Evolutionary conservation across 371 early-diverging fungal genomes (phyloP).

Genomic region (Circinella umbellata): DNA sequence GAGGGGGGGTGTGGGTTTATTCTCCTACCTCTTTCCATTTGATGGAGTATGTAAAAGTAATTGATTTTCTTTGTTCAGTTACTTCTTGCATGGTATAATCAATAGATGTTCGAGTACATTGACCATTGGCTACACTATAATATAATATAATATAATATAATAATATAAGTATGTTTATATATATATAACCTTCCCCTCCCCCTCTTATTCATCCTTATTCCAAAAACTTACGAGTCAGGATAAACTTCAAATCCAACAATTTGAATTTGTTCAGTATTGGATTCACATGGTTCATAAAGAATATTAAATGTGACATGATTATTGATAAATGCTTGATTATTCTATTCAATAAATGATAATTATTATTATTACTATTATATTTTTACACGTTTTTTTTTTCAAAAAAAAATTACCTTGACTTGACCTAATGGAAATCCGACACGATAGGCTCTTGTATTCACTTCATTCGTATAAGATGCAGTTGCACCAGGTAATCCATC

Average conservation of each 20-base stretch:
- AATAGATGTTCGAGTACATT: conserved; percentile 38
- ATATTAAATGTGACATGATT: conserved; percentile 53
- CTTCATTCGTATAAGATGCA: conserved; percentile 54
- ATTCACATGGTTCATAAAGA: conserved; percentile 23
- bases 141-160: no score
- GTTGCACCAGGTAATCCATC: conserved; percentile 51
- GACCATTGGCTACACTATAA: conserved; percentile 36
- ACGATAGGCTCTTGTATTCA: conserved; percentile 45
- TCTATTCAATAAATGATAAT: conserved; percentile 17
- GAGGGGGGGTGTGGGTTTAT: no score
- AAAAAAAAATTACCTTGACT: conserved; percentile 17
- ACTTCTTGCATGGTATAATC: conserved; percentile 48
- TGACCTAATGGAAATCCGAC: conserved; percentile 55
- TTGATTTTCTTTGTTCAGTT: conserved; percentile 27
- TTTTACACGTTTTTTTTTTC: background rate
- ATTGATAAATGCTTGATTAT: conserved; percentile 38
- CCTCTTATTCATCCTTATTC: no score
- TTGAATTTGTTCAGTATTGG: conserved; percentile 21
- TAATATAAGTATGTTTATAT: no score
- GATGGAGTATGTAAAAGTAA: conserved; percentile 49
- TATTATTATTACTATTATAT: background rate
- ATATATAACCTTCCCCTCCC: no score
- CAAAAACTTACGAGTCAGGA: conserved; percentile 56
- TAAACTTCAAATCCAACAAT: conserved; percentile 54
- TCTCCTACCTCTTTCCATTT: conserved; percentile 41